Evolutionary conservation across 306 rosid genomes (phyloP).

Genomic region (Dryas alaskensis): DNA sequence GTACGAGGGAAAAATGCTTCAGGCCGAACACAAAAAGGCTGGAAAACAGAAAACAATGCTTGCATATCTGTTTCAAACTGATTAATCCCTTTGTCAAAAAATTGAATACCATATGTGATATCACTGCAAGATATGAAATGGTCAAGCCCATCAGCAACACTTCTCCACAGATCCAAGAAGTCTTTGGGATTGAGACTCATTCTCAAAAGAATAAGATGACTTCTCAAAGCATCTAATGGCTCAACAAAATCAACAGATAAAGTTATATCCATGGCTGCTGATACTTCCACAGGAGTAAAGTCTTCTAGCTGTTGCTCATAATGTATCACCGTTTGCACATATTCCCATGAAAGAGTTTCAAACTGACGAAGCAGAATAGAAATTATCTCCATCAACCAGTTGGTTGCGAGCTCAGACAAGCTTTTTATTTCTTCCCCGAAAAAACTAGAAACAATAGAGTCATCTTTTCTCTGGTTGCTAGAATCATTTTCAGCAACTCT

Average conservation of each 20-base stretch:
- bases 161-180: constrained; percentile 73
- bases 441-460: constrained; percentile 30
- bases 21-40: constrained; percentile 68
- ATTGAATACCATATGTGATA: constrained; percentile 33
- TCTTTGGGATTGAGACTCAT: constrained; percentile 52
- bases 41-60: constrained; percentile 53
- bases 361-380: constrained; percentile 57
- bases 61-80: constrained; percentile 62
- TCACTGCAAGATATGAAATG: constrained; percentile 53
- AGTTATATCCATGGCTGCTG: constrained; percentile 34
- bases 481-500: constrained; percentile 55
- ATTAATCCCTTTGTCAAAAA: constrained; percentile 30
- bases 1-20: constrained; percentile 66
- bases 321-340: constrained; percentile 40
- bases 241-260: constrained; percentile 47
- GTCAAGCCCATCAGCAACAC: constrained; percentile 67
- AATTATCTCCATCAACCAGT: constrained; percentile 72
- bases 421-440: constrained; percentile 57
- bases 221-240: constrained; percentile 51
- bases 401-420: constrained; percentile 63
- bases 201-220: constrained; percentile 44
- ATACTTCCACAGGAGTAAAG: constrained; percentile 18
- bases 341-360: constrained; percentile 57
- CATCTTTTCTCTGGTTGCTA: constrained; percentile 29
- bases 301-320: constrained; percentile 35